Conservation (phyloP, 1,139 yeast species). For the Yamadazyma dendronema region DNA sequence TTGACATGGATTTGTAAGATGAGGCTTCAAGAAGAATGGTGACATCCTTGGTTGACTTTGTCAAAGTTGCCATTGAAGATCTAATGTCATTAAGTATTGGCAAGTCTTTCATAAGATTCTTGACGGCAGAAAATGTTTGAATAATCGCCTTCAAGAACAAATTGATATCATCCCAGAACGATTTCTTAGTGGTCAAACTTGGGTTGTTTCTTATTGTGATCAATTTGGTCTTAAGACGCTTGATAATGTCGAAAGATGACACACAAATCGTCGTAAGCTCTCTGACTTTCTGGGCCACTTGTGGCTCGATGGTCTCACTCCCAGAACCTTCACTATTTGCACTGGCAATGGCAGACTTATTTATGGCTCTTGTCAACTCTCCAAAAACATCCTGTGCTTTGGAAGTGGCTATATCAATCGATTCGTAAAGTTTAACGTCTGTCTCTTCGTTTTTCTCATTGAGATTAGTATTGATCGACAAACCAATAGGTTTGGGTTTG, state of each 20-base stretch:
- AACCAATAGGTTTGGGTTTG: conserved; percentile 15
- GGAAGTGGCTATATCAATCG: conserved; percentile 70
- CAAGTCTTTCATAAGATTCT: conserved; percentile 75
- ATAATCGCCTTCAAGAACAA: conserved; percentile 79
- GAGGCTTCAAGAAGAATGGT: conserved; percentile 71
- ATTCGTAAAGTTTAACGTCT: conserved; percentile 72
- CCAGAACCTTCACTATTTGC: conserved; percentile 12
- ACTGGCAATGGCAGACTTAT: conserved; percentile 59
- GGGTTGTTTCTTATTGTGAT: conserved; percentile 50
- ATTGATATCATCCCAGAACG: conserved; percentile 86
- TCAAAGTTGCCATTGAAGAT: conserved; percentile 73
- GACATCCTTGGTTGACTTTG: conserved; percentile 87
- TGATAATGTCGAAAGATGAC: conserved; percentile 76
- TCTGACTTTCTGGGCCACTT: conserved; percentile 63
- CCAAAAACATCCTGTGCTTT: conserved; percentile 80
- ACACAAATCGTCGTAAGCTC: conserved; percentile 81
- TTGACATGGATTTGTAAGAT: conserved; percentile 38
- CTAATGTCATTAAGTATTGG: conserved; percentile 80
- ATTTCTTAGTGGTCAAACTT: conserved; percentile 56
- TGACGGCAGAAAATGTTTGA: conserved; percentile 78
- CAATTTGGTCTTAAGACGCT: conserved; percentile 59
- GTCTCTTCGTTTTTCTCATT: conserved; percentile 46
- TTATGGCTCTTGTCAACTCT: conserved; percentile 74
- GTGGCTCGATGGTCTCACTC: conserved; percentile 18
- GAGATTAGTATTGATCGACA: conserved; percentile 21